Base-by-base conservation (phyloP, 495 filamentous ascomycete species). In the Penicillium riverlandense region DNA sequence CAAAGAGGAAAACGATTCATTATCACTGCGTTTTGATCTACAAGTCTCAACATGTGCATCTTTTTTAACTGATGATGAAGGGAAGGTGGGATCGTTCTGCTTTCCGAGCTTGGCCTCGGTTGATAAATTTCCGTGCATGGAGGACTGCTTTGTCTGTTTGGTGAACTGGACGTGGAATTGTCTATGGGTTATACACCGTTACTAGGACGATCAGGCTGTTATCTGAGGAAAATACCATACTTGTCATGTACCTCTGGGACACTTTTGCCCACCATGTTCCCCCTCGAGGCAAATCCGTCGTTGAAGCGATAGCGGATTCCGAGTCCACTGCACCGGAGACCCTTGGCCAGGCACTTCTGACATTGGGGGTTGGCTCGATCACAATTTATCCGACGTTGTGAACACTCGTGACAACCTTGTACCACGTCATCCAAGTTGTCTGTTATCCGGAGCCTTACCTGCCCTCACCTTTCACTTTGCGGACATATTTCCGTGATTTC, bases 361-460 rank as follows among this genome's bases (percentile, higher is more conserved):
- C 48, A 50, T 14, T 33, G 14, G 37, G 48, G 48, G 6, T 41
- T 22, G 28, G 15, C 29, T 6, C 37, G 37, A 31, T 50, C 48
- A 16, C 48, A 50, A 32, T 50, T 34, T 11, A 50, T 46, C 29
- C 48, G 43, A 16, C 48, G 43, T 16, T 45, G 43, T 9, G 48
- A 50, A 33, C 48, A 50, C 29, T 50, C 42, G 30, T 50, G 38
- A 40, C 48, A 50, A 28, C 48, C 48, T 50, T 28, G 8, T 8
- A 31, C 6, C 8, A 22, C 9, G 13, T 14, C 37, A 10, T 31
- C 22, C 4, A 13, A 39, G 28, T 33, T 8, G 37, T 27, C 7
- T 5, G 35, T 14, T 11, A 4, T 11, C 27, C 11, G 16, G 9
- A 22, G 29, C 9, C 22, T 16, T 27, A 16, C 22, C 22, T 22